Evolutionary conservation across 2,329 filamentous ascomycete species (phyloP), one percentile per base, ranked within the genome.

Genomic region (Alternaria burnsii): DNA sequence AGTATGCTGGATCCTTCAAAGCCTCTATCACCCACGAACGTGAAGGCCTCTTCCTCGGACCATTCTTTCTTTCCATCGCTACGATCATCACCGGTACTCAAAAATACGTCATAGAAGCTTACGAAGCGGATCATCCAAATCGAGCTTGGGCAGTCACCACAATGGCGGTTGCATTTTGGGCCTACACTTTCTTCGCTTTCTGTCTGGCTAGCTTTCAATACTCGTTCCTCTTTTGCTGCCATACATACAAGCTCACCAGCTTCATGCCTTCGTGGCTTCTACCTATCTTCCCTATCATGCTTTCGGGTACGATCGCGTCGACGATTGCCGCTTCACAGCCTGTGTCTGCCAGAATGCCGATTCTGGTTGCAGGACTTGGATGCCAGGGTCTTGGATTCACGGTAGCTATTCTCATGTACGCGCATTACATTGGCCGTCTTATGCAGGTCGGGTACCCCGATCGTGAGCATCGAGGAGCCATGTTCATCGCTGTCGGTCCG

Each of bases 401-500:
- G 11, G 84, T 92, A n/a, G 85, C 88, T 4, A 82, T 89, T 54
- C 84, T 91, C 78, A 91, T 92, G 88, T 91, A 91, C 71, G 83
- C 89, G 0, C 86, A 89, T 73, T 91, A 91, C 82, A 86, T 92
- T 57, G 88, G 87, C 42, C 85, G 90, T 5, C 81, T 92, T n/a
- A 90, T 92, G 87, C 84, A 87, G 66, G 82, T 83, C 1, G 86
- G 89, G 1, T 83, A 91, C 16, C 89, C 89, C 0, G 77, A 81
- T 65, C 82, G 86, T 8, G 87, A 90, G 69, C 87, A 89, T 62
- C 82, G 90, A 52, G 88, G 90, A 0, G 89, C 87, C 0, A 85
- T 93, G 73, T 92, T 91, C 80, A 91, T 93, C 81, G 89, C 88
- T 61, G 90, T 92, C n/a, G 90, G 90, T 0, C 89, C 90, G 1